phyloP scores from a whole-genome alignment of 1,284 basidiomycete genomes.

The Phellinidium pouzarii region DNA sequence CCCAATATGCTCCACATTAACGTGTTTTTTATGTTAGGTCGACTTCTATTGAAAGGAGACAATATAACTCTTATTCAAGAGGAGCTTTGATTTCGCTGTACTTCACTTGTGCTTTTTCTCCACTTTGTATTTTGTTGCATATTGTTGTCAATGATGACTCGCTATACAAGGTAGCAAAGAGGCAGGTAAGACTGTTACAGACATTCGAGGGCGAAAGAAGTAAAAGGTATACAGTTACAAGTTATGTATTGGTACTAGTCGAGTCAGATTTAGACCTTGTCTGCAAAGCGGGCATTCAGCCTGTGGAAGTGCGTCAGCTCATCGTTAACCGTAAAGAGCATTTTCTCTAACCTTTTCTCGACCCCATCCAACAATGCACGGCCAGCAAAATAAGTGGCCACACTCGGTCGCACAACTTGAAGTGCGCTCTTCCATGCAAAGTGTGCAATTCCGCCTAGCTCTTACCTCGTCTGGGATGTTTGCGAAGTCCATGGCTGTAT shows the following conservation, averaged over 20 bases:
- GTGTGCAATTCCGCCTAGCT: constrained; percentile 70
- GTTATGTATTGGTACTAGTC: constrained; percentile 80
- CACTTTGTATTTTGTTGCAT: background rate
- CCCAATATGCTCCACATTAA: constrained; percentile 10
- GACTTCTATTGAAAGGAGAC: constrained; percentile 91
- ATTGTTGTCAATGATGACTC: background rate
- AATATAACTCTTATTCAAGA: constrained; percentile 94
- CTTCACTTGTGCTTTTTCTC: background rate
- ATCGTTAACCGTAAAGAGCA: constrained; percentile 7
- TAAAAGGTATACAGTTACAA: constrained; percentile 36
- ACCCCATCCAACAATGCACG: constrained; percentile 83
- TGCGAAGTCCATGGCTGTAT: constrained; percentile 56
- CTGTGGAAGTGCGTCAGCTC: constrained; percentile 31
- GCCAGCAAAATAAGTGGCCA: constrained; percentile 93
- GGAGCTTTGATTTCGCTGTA: constrained; percentile 30
- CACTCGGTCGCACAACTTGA: constrained; percentile 86
- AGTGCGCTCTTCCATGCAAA: constrained; percentile 80
- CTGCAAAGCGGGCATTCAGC: constrained; percentile 85
- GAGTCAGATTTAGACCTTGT: constrained; percentile 68
- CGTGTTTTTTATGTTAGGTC: constrained; percentile 46
- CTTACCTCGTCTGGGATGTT: constrained; percentile 45
- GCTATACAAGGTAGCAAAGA: background rate
- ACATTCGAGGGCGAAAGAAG: background rate
- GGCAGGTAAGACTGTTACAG: background rate
- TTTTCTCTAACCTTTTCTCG: constrained; percentile 65